Evolutionary conservation across 2,329 filamentous ascomycete genomes (phyloP).

Genomic region (Ophiosphaerella narmari): DNA sequence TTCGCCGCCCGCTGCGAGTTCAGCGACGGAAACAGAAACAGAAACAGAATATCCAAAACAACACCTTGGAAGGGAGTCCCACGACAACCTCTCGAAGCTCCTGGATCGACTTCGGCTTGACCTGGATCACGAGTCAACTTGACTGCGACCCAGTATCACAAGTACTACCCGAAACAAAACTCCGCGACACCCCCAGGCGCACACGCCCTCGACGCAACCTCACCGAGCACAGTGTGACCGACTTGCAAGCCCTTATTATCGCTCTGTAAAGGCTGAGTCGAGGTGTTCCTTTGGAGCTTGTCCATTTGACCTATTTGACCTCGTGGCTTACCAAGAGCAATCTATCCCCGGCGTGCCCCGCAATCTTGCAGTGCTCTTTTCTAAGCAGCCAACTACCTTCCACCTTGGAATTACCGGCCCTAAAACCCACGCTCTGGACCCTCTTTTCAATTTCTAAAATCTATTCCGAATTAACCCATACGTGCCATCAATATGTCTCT

Average conservation of each 20-base stretch:
- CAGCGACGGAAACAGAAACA: conserved; percentile 21
- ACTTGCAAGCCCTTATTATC: conserved; percentile 25
- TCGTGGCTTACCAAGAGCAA: conserved; percentile 31
- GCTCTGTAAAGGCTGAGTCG: conserved; percentile 23
- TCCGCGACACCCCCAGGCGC: conserved; percentile 30
- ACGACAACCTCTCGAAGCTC: conserved; percentile 6
- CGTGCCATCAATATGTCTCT: conserved; percentile 57
- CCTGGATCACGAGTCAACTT: conserved; percentile 15
- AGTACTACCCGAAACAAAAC: conserved; percentile 28
- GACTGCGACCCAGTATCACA: conserved; percentile 33
- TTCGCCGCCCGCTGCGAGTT: conserved; percentile 35
- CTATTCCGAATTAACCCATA: conserved; percentile 35
- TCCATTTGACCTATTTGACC: conserved; percentile 21
- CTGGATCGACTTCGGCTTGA: conserved; percentile 10
- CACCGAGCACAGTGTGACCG: conserved; percentile 27
- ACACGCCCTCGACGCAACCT: conserved; percentile 30
- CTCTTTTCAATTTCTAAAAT: conserved; percentile 31
- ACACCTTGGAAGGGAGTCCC: neutral
- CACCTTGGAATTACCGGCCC: conserved; percentile 37
- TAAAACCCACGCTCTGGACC: conserved; percentile 28
- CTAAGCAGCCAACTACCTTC: conserved; percentile 32
- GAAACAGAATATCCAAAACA: conserved; percentile 14
- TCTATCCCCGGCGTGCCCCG: conserved; percentile 46
- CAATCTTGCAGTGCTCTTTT: conserved; percentile 30
- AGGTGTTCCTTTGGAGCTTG: conserved; percentile 21